Evolutionary conservation across 768 basidiomycete genomes (phyloP).

Genomic region (Serendipita sp.): DNA sequence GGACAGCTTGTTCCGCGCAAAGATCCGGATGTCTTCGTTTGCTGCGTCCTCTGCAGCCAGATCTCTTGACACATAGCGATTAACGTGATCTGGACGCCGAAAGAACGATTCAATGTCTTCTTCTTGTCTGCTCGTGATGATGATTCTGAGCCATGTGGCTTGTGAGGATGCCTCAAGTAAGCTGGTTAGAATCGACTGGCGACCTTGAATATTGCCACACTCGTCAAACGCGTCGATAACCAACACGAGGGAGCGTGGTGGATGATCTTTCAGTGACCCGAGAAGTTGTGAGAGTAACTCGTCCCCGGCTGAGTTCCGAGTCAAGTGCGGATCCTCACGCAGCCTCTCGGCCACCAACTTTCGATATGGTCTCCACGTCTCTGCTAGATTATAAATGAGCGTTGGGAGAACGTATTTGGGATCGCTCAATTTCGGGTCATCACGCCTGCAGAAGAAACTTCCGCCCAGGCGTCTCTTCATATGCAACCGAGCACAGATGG

Average conservation of each 20-base stretch:
- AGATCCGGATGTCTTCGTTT: too few species aligned
- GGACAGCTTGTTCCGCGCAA: too few species aligned
- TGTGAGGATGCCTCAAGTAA: not conserved
- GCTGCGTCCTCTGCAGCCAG: too few species aligned
- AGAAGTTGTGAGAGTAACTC: not conserved
- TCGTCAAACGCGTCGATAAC: not conserved
- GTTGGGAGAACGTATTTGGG: not conserved
- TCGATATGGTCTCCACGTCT: not conserved
- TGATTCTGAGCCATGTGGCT: not conserved
- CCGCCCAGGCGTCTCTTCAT: not conserved
- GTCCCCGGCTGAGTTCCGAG: not conserved
- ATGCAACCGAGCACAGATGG: not conserved
- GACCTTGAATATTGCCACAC: not conserved
- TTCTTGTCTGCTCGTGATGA: not conserved
- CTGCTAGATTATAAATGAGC: not conserved
- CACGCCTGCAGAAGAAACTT: not conserved
- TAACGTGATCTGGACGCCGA: too few species aligned
- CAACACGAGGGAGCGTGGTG: not conserved
- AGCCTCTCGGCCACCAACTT: not conserved
- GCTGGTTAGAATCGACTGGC: not conserved
- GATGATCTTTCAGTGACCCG: not conserved
- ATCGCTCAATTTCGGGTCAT: not conserved
- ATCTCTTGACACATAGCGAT: too few species aligned
- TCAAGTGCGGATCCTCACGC: not conserved
- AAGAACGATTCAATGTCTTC: not conserved